Base-by-base conservation (phyloP, 495 filamentous ascomycete species). In the Oleoguttula mirabilis region DNA sequence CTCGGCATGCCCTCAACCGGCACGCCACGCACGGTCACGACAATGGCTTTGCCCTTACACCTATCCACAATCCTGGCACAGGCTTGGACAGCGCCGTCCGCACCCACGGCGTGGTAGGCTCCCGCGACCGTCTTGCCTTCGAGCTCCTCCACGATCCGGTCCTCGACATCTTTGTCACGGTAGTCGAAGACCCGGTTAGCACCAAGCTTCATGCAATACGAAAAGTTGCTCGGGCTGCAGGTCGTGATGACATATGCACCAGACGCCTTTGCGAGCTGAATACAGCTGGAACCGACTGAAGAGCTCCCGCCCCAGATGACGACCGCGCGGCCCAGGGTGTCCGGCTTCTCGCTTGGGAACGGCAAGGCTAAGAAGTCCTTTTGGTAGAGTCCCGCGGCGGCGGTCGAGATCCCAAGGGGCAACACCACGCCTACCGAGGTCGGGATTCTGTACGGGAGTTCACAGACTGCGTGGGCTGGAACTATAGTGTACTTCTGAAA, bases 321-420 rank as follows among this genome's bases (percentile, higher is more conserved):
- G 10, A 67, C 54, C 10, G 39, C 47, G 27, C 57, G 30, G 31
- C 52, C 21, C 32, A 52, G 44, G 35, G 46, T 12, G n/a, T 54
- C 46, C 5, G 50, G 56, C 7, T 50, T 21, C 12, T 35, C n/a
- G 10, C 32, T 34, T 11, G 54, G 52, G 16, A 31, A 45, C 1
- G 52, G 46, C 0, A 59, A 44, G 44, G 30, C 57, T 4, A 73
- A 61, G 24, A 62, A 51, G 23, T 53, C 53, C 14, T 62, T 50
- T 24, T 58, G 52, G 45, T 64, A 73, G 15, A 77, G 55, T 0
- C 60, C 66, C 17, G 52, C 57, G 2, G 66, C 59, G 10, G 72
- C 69, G 2, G 73, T 75, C 0, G 63, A 60, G 20, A 70, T 44
- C 1, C 56, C 58, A 11, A 72, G 56, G 1, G 71, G 70, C 3